Evolutionary conservation across 805 yeast genomes (phyloP).

Genomic region (Schwanniomyces pseudopolymorphus): DNA sequence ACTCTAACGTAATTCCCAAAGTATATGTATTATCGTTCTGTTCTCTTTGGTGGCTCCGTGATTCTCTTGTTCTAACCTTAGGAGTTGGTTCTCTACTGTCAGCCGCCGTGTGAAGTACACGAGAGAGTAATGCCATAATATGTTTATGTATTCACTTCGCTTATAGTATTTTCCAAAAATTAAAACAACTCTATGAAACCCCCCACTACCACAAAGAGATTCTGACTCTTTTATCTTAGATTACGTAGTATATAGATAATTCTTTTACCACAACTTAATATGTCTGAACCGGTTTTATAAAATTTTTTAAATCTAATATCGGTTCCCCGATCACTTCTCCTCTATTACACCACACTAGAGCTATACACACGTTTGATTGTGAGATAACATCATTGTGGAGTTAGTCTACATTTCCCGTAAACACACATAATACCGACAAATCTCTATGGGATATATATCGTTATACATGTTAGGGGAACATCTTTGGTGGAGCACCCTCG

Average conservation of each 20-base stretch:
- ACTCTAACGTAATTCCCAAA: slow-evolving; percentile 67
- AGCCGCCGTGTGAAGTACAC: slow-evolving; percentile 15
- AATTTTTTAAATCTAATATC: not conserved
- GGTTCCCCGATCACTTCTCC: not conserved
- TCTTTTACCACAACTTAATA: not conserved
- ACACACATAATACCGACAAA: not conserved
- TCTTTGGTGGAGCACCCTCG: not conserved
- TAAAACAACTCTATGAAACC: not conserved
- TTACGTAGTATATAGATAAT: not conserved
- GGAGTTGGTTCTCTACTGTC: not conserved
- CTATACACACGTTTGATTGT: not conserved
- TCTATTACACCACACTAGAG: not conserved
- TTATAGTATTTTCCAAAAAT: not conserved
- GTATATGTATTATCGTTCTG: slow-evolving; percentile 28
- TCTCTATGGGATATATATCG: too few species aligned
- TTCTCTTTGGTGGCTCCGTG: not conserved
- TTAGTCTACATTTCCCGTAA: not conserved
- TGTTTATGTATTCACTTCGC: not conserved
- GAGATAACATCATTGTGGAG: not conserved
- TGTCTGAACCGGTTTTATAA: not conserved
- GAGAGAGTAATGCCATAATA: slow-evolving; percentile 24
- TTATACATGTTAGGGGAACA: too few species aligned
- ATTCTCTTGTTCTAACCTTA: not conserved
- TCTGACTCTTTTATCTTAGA: too few species aligned
- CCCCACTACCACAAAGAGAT: too few species aligned